These are phyloP conservation scores for Lathyrus oleraceus DNA, from an alignment of 306 rosid species.

Conservation along the genomic window DNA sequence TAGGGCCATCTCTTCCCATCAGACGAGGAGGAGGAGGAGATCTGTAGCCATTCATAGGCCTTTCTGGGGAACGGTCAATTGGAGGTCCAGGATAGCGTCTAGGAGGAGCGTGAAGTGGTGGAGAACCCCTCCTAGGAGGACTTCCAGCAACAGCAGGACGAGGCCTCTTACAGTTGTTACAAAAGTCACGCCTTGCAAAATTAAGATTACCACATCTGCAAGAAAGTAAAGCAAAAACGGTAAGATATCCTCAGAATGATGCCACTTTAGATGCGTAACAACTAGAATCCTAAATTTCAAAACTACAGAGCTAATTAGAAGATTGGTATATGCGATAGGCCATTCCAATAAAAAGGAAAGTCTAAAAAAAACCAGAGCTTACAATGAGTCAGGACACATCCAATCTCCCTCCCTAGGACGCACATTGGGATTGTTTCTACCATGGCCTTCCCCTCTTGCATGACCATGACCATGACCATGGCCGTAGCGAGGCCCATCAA, in stretches of 20 bases:
- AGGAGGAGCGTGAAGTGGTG: constrained; percentile 62
- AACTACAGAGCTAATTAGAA: not conserved
- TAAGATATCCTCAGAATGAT: constrained; percentile 9
- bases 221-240: constrained; percentile 10
- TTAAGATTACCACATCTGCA: constrained; percentile 88
- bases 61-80: constrained; percentile 71
- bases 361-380: constrained; percentile 42
- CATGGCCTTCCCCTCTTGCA: constrained; percentile 64
- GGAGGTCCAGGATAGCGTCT: constrained; percentile 78
- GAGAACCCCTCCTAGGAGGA: constrained; percentile 85
- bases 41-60: constrained; percentile 66
- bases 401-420: constrained; percentile 96
- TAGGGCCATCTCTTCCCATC: constrained; percentile 71
- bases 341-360: constrained; percentile 6
- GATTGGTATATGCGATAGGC: not conserved
- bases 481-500: constrained; percentile 61
- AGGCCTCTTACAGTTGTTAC: constrained; percentile 80
- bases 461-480: constrained; percentile 63
- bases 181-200: constrained; percentile 89
- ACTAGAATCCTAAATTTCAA: constrained; percentile 7
- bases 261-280: not conserved
- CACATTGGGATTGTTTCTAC: constrained; percentile 85
- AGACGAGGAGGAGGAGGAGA: constrained; percentile 82
- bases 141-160: constrained; percentile 68
- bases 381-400: constrained; percentile 80